Evolutionary conservation across 805 yeast genomes (phyloP).

Genomic region (Henningerozyma blattae): DNA sequence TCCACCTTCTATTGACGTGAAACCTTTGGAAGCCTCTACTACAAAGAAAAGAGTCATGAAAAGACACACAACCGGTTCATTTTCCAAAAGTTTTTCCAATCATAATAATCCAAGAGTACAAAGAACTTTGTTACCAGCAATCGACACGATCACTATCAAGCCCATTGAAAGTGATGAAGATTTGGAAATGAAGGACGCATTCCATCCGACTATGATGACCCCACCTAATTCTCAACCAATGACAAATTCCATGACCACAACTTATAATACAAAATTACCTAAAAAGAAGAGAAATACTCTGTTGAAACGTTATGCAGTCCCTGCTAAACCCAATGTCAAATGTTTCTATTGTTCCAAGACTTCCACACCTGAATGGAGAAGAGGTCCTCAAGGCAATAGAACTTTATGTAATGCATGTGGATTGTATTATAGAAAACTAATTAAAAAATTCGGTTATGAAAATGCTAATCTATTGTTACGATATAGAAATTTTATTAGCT

Average conservation of each 20-base stretch:
- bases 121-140: neutral
- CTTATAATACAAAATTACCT: no score
- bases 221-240: neutral
- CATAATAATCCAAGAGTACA: neutral
- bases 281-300: neutral
- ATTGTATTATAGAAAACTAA: slow-evolving; percentile 52
- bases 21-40: no score
- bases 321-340: no score
- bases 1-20: no score
- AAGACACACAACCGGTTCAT: no score
- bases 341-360: slow-evolving; percentile 65
- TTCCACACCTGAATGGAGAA: slow-evolving; percentile 87
- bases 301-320: neutral
- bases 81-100: no score
- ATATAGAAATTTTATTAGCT: slow-evolving; percentile 8
- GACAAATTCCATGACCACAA: no score
- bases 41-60: no score
- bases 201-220: neutral
- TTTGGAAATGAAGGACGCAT: neutral
- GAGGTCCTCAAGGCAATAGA: slow-evolving; percentile 75
- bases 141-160: neutral
- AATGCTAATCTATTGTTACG: slow-evolving; percentile 18
- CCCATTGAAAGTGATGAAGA: no score
- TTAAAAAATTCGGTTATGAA: slow-evolving; percentile 24
- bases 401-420: slow-evolving; percentile 93